A percentile compares a stretch with the other conserved stretches of the same genome.
Evolutionary conservation across 2,329 filamentous ascomycete species (phyloP).

Genomic region (Fusarium clavum): DNA sequence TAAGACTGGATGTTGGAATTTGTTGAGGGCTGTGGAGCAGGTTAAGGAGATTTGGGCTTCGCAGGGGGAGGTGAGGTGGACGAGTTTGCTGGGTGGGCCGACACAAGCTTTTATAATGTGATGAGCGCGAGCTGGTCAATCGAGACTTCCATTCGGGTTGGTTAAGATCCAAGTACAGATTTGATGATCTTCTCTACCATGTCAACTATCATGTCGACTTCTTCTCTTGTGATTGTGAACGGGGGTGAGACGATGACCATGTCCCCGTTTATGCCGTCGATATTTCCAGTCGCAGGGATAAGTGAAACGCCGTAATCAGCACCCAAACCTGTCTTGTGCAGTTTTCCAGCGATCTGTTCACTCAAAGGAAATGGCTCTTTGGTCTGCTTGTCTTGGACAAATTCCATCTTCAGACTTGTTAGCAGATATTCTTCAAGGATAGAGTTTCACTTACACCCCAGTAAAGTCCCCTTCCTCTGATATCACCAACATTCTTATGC

Average conservation of each 20-base stretch:
- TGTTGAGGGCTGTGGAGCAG: constrained; percentile 41
- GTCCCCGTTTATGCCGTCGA: constrained; percentile 22
- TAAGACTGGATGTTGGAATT: constrained; percentile 37
- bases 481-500: constrained; percentile 35
- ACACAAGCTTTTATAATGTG: constrained; percentile 44
- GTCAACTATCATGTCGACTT: constrained; percentile 3
- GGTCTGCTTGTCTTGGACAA: constrained; percentile 16
- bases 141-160: no score
- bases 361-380: constrained; percentile 14
- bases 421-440: accelerated
- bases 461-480: constrained; percentile 37
- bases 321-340: constrained; percentile 18
- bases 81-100: constrained; percentile 38
- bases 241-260: constrained; percentile 32
- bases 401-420: constrained; percentile 14
- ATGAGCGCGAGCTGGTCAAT: background rate
- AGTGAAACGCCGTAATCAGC: constrained; percentile 9
- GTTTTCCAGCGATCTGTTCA: constrained; percentile 13
- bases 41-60: constrained; percentile 42
- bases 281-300: constrained; percentile 18
- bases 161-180: constrained; percentile 15
- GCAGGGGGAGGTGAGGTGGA: constrained; percentile 40
- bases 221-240: constrained; percentile 22
- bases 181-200: constrained; percentile 17
- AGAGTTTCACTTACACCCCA: constrained; percentile 31